phyloP scores from a whole-genome alignment of 1,139 yeast genomes.

The Magnusiomyces fungicola region DNA sequence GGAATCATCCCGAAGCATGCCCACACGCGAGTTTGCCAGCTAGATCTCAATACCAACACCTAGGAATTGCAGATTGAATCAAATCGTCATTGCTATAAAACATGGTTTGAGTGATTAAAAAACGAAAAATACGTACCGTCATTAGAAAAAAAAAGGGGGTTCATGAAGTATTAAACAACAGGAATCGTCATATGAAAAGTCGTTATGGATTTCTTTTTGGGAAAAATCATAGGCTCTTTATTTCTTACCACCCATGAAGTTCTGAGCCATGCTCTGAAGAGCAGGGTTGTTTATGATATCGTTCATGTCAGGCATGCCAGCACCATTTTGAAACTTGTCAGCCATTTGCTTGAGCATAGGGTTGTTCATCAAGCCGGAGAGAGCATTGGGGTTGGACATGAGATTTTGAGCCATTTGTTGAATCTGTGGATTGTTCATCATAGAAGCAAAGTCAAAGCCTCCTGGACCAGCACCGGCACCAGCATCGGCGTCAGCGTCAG shows the following conservation, averaged over 20 bases:
- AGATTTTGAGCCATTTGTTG: constrained; percentile 81
- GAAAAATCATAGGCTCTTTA: not conserved
- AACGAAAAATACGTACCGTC: not conserved
- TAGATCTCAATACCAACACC: not conserved
- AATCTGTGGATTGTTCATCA: constrained; percentile 83
- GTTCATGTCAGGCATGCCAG: constrained; percentile 49
- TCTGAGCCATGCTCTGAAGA: constrained; percentile 52
- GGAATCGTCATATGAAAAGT: not conserved
- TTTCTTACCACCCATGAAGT: constrained; percentile 28
- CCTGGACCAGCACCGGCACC: constrained; percentile 68
- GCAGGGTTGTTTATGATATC: constrained; percentile 78
- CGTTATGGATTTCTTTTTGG: no score
- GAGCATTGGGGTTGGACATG: constrained; percentile 84
- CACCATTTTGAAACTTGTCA: constrained; percentile 17
- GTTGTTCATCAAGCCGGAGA: constrained; percentile 69
- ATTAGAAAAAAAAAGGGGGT: not conserved
- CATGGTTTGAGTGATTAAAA: not conserved
- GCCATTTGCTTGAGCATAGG: constrained; percentile 37
- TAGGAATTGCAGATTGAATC: constrained; percentile 8
- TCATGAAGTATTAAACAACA: no score
- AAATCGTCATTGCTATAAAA: constrained; percentile 3
- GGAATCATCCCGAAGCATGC: constrained; percentile 5
- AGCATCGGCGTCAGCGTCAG: constrained; percentile 26
- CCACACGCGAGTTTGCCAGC: not conserved
- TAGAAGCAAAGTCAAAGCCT: constrained; percentile 61